Percentiles rank a stretch among this genome's conserved stretches.
phyloP scores from a whole-genome alignment of 352 stramenopile species.

The Thraustochytrium sp. region DNA sequence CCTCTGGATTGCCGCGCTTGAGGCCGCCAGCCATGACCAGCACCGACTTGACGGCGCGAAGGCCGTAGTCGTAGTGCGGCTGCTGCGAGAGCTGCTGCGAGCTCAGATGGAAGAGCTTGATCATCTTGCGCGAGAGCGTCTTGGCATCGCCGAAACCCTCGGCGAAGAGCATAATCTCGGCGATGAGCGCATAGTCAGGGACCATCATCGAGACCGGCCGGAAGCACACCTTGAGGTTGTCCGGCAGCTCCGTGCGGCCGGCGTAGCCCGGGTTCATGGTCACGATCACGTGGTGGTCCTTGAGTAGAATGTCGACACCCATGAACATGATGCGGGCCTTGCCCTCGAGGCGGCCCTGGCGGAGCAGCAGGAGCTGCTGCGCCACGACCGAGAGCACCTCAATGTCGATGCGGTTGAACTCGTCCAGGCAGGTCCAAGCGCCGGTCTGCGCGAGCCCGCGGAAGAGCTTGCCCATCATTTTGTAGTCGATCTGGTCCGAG shows the following conservation, averaged over 20 bases:
- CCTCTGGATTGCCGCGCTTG: slow-evolving; percentile 83
- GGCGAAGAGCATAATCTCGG: slow-evolving; percentile 73
- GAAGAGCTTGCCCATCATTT: slow-evolving; percentile 85
- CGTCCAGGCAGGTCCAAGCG: slow-evolving; percentile 83
- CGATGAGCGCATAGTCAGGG: slow-evolving; percentile 81
- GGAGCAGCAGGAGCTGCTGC: slow-evolving; percentile 76
- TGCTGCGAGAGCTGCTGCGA: slow-evolving; percentile 84
- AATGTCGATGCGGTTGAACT: slow-evolving; percentile 89
- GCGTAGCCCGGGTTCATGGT: slow-evolving; percentile 91
- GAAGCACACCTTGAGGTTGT: slow-evolving; percentile 81
- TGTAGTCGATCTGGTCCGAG: slow-evolving; percentile 78
- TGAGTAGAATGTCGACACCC: slow-evolving; percentile 58
- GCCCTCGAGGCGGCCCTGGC: slow-evolving; percentile 49
- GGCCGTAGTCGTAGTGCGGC: slow-evolving; percentile 85
- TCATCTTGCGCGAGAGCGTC: slow-evolving; percentile 79
- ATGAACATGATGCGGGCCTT: slow-evolving; percentile 61
- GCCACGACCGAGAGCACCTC: slow-evolving; percentile 83
- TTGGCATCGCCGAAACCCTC: slow-evolving; percentile 76
- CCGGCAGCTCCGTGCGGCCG: slow-evolving; percentile 77
- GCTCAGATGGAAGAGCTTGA: slow-evolving; percentile 81
- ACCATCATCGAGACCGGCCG: slow-evolving; percentile 86
- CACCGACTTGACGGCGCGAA: slow-evolving; percentile 79
- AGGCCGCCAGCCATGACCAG: slow-evolving; percentile 76
- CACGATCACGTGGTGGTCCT: slow-evolving; percentile 68
- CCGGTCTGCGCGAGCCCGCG: slow-evolving; percentile 81